Conservation (phyloP, 2,329 filamentous ascomycete genomes). For the Fusarium xylarioides region DNA sequence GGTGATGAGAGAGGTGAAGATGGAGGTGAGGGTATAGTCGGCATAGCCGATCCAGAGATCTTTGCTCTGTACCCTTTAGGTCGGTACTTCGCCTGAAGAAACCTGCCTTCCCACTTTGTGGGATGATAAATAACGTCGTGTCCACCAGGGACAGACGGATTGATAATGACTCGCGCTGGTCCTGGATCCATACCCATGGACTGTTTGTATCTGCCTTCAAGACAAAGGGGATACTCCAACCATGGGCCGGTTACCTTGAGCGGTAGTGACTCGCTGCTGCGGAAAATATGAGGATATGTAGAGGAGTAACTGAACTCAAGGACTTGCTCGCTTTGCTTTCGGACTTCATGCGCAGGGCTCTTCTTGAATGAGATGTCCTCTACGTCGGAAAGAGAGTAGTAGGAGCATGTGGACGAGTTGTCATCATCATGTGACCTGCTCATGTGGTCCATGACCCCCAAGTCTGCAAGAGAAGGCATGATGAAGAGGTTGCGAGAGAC, state of each 20-base stretch:
- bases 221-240: constrained; percentile 1
- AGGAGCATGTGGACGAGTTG: constrained; percentile 1
- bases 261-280: background rate
- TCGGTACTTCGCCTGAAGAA: background rate
- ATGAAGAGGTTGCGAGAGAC: accelerated
- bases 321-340: background rate
- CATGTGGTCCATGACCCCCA: constrained; percentile 1
- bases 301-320: background rate
- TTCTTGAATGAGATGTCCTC: background rate
- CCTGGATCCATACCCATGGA: background rate
- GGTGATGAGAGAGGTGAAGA: background rate
- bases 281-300: background rate
- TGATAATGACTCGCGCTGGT: constrained; percentile 1
- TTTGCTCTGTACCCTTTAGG: background rate
- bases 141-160: background rate
- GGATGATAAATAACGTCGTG: constrained; percentile 14
- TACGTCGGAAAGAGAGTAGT: constrained; percentile 1
- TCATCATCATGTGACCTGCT: background rate
- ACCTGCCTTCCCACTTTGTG: accelerated
- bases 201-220: background rate
- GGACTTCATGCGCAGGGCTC: background rate
- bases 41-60: background rate
- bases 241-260: background rate
- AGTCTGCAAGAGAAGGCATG: background rate
- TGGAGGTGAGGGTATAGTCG: background rate